Evolutionary conservation across 2,329 filamentous ascomycete species (phyloP), one percentile per base, ranked within the genome.

Genomic region (Ambrosiella xylebori): DNA sequence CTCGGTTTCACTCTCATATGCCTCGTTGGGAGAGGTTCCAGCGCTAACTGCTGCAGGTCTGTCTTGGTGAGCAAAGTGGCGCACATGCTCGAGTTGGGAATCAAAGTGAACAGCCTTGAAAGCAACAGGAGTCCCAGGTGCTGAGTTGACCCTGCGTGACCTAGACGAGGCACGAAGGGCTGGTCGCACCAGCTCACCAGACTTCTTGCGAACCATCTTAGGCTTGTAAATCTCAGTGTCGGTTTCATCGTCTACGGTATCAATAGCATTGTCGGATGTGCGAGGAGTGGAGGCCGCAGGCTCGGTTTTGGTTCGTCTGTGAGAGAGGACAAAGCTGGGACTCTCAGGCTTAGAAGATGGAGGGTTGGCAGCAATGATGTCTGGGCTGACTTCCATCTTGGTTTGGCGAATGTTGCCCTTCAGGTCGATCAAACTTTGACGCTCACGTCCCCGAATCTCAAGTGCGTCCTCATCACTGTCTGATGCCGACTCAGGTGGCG

Each of bases 71-170:
- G 96, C 75, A 69, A 98, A 98, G 68, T 97, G 93, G 38, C 93
- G 82, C 44, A 97, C 91, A 65, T 97, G 91, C 71, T 97, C 93
- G 44, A 97, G 81, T 66, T 95, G 88, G 35, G 91, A 88, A 71
- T 97, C 93, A 68, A 98, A 98, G 71, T 98, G 93, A n/a, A 98
- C 93, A 11, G 87, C 89, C 70, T 98, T 98, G 64, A 85, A 86
- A 68, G 91, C 97, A 7, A 91, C 93, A 0, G 93, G 93, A 0
- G 93, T 98, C 57, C 93, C 93, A 7, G 93, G 93, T 88, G 97
- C 95, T 73, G 91, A 97, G 2, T 88, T 95, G 0, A 91, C 91
- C 59, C 93, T 81, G 63, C 80, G 79, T n/a, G 86, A 86, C 11
- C 87, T 76, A n/a, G 60, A 61, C 35, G 60, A 60, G 44, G 85